Evolutionary conservation across 140 eudicot species (phyloP), one percentile per base, ranked within the genome.

Genomic region (Oenanthe javanica): DNA sequence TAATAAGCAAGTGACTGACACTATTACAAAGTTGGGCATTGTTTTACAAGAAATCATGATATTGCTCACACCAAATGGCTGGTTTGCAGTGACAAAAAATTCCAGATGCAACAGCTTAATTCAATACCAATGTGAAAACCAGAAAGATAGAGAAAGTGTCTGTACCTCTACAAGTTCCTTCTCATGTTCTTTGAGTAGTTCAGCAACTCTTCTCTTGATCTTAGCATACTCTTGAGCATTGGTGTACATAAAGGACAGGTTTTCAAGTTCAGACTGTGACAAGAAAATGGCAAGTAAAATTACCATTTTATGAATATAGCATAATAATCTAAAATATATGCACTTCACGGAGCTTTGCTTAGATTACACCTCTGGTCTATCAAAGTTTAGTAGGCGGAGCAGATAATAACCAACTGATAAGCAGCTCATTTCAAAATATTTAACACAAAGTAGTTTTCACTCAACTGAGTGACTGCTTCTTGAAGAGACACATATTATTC

Each of bases 201-300:
- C 99, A 86, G 97, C 90, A 79, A 91, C 86, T 84, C 96, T 88
- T 78, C 89, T 87, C 86, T 87, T 90, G 76, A 95, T 84, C 87
- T 86, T 92, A 80, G 90, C 97, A 88, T 92, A 87, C 63, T 95
- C 99, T 85, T 89, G 95, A 76, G 97, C 85, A 78, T 95, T 92
- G 81, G 97, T 95, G 88, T 95, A 95, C 99, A 90, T 92, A 86
- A 95, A 95, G 87, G 99, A 89, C 80, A 95, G 82, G 85, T 90
- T 95, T 83, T 95, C 99, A 72, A 95, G 99, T 84, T 95, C 99
- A 57, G 99, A 89, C 99, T 95, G 93, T 91, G 52, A 51, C 45
- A 51, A 1, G 43, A 75, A 73, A 84, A 23, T 59, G 66, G 47
- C 47, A 63, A 73, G 49, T 59, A 69, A 67, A 23, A 49, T 84